Evolutionary conservation across 108 stramenopile genomes (phyloP).

Genomic region (Pseudonitzschia multistriata): DNA sequence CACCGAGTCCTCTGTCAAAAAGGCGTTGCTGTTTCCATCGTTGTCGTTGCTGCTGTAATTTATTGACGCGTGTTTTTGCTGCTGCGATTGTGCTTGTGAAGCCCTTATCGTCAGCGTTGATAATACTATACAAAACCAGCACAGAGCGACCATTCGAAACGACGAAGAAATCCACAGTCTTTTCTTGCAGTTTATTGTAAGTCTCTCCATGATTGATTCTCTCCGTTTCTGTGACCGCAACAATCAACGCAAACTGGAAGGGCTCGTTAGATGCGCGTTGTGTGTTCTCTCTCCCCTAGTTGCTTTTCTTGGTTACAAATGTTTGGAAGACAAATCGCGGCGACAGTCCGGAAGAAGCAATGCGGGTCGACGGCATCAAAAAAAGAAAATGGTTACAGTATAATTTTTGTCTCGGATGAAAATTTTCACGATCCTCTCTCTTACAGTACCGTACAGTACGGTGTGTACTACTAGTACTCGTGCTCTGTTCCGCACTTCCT

Average conservation of each 20-base stretch:
- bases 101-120: not conserved
- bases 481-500: too few species aligned
- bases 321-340: too few species aligned
- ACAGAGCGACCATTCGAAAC: not conserved
- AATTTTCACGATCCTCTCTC: too few species aligned
- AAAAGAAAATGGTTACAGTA: too few species aligned
- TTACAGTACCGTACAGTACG: too few species aligned
- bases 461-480: too few species aligned
- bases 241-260: not conserved
- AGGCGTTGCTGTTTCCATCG: slow-evolving; percentile 6
- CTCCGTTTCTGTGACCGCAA: not conserved
- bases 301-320: too few species aligned
- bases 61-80: not conserved
- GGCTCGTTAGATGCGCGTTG: too few species aligned
- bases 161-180: not conserved
- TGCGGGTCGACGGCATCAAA: too few species aligned
- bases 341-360: too few species aligned
- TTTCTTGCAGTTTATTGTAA: not conserved
- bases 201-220: not conserved
- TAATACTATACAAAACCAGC: not conserved
- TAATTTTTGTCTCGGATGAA: too few species aligned
- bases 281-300: too few species aligned
- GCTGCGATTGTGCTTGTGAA: not conserved
- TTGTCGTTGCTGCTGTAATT: not conserved
- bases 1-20: slow-evolving; percentile 49